These are phyloP conservation scores for Pachyrhizus erosus DNA, from an alignment of 306 rosid genomes.

Conservation along the genomic window DNA sequence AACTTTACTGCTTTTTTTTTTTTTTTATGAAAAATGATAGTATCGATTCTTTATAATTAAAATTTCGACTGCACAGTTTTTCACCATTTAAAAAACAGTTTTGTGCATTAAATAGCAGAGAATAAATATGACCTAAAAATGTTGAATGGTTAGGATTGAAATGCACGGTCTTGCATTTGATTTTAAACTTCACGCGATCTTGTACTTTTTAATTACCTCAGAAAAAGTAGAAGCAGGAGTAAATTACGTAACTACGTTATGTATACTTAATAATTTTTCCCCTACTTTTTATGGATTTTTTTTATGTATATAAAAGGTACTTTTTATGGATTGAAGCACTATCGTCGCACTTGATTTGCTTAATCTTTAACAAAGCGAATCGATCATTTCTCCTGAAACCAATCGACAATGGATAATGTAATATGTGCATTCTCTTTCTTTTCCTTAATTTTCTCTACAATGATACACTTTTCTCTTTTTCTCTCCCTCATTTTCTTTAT, in stretches of 20 bases:
- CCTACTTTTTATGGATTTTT: too few species aligned
- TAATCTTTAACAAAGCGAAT: background rate
- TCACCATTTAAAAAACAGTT: background rate
- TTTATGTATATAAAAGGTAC: background rate
- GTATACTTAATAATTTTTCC: background rate
- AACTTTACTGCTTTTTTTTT: background rate
- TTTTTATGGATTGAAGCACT: background rate
- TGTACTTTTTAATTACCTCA: background rate
- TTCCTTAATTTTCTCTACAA: background rate
- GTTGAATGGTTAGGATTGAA: background rate
- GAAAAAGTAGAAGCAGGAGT: background rate
- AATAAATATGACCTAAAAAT: background rate
- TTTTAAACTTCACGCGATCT: background rate
- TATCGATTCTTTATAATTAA: background rate
- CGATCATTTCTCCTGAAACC: constrained; percentile 9
- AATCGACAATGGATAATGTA: constrained; percentile 10
- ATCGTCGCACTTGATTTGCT: background rate
- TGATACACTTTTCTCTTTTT: background rate
- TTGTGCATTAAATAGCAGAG: background rate
- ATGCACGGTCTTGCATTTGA: background rate
- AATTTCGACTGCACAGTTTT: background rate
- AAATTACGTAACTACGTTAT: background rate
- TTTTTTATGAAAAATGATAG: background rate
- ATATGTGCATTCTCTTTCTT: background rate
- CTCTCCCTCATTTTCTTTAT: background rate